A percentile compares a stretch with the other conserved stretches of the same genome.
phyloP scores from a whole-genome alignment of 768 basidiomycete species.

The Podaxis sp. region DNA sequence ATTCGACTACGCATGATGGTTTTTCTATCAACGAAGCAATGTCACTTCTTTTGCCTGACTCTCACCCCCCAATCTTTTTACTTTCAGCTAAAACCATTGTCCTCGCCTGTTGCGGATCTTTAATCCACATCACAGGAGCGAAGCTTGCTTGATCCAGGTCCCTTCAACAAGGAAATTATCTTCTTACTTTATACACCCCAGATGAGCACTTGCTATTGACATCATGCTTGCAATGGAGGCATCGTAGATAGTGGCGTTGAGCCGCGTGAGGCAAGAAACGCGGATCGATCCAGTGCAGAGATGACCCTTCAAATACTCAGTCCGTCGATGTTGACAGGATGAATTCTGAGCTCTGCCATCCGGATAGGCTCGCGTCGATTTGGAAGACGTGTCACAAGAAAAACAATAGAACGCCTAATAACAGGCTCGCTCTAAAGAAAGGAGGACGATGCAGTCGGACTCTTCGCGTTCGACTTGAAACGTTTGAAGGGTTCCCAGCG shows the following conservation, averaged over 20 bases:
- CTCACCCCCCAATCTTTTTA: background rate
- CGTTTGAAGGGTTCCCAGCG: too few species aligned
- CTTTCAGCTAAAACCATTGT: background rate
- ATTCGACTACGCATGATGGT: background rate
- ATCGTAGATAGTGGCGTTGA: background rate
- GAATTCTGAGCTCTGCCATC: background rate
- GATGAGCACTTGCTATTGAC: background rate
- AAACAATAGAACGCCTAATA: background rate
- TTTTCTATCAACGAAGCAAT: background rate
- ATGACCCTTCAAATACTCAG: background rate
- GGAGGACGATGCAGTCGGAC: conserved; percentile 12
- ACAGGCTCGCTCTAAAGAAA: background rate
- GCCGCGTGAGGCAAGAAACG: background rate
- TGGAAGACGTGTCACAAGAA: conserved; percentile 4
- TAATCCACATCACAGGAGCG: background rate
- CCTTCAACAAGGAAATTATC: background rate
- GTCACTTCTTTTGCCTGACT: background rate
- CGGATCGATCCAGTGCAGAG: background rate
- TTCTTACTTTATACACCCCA: background rate
- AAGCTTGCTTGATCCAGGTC: background rate
- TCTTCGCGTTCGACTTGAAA: background rate
- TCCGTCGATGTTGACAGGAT: conserved; percentile 4
- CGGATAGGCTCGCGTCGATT: background rate
- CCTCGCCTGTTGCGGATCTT: background rate
- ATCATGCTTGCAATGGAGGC: background rate